Conservation (phyloP, 768 basidiomycete genomes). For the Krasilnikovozyma curviuscula region DNA sequence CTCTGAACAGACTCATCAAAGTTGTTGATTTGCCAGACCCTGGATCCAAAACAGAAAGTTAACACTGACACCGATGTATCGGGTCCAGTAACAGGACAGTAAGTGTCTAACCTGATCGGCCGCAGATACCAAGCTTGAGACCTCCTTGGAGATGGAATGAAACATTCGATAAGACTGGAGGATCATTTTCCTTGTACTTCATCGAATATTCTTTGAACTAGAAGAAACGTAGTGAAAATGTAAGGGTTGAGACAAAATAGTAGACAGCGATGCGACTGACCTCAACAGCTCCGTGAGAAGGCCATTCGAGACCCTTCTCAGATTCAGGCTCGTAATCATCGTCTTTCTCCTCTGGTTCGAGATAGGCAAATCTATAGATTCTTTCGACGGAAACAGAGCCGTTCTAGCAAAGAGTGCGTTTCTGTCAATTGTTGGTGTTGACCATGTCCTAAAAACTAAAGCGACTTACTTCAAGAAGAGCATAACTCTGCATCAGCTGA, state of each 20-base stretch:
- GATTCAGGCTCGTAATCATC: neutral
- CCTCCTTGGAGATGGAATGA: slow-evolving; percentile 12
- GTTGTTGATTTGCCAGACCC: slow-evolving; percentile 18
- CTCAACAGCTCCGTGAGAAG: slow-evolving; percentile 5
- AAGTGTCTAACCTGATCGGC: slow-evolving; percentile 1
- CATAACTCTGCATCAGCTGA: no score
- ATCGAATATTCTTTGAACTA: neutral
- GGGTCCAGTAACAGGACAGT: no score
- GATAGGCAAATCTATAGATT: slow-evolving; percentile 15
- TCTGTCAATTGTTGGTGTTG: no score
- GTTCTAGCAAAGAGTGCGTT: neutral
- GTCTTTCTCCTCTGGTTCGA: slow-evolving; percentile 10
- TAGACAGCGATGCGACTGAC: slow-evolving; percentile 9
- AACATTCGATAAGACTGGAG: neutral
- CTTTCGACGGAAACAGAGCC: slow-evolving; percentile 10
- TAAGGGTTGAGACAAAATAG: no score
- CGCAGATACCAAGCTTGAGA: slow-evolving; percentile 16
- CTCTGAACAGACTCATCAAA: slow-evolving; percentile 14
- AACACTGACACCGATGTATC: neutral
- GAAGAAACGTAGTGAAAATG: no score
- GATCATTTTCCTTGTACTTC: neutral
- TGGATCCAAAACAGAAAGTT: neutral
- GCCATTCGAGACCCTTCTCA: slow-evolving; percentile 5
- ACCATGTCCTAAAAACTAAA: no score
- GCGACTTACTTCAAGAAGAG: neutral